A percentile compares a stretch with the other conserved stretches of the same genome.
These are phyloP conservation scores for Fusarium pseudoanthophilum DNA, from an alignment of 2,329 filamentous ascomycete genomes.

Conservation along the genomic window DNA sequence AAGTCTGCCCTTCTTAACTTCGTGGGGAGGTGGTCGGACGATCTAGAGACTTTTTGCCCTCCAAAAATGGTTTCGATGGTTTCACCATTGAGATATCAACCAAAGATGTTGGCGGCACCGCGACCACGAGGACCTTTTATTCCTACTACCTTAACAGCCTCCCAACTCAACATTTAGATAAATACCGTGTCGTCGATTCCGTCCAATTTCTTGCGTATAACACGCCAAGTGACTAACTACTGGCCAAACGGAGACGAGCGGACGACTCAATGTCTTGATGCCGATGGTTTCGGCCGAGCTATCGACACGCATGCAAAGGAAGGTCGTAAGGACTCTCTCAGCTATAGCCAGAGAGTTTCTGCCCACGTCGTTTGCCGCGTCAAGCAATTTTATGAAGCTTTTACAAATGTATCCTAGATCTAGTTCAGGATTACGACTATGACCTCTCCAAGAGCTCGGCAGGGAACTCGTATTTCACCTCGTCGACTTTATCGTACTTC, in stretches of 20 bases:
- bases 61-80: background rate
- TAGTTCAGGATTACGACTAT: background rate
- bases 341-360: background rate
- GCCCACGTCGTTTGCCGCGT: background rate
- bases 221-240: background rate
- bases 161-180: background rate
- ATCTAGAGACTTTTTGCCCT: no score
- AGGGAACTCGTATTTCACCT: background rate
- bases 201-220: background rate
- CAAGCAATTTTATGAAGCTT: background rate
- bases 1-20: background rate
- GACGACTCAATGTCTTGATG: background rate
- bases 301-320: background rate
- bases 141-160: background rate
- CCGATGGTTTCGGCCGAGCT: background rate
- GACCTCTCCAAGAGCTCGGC: background rate
- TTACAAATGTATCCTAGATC: background rate
- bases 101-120: background rate
- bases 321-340: background rate
- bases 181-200: background rate
- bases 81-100: background rate
- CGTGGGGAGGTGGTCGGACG: no score
- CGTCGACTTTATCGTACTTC: background rate
- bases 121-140: background rate
- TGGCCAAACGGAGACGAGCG: background rate